These are phyloP conservation scores for Phaseolus coccineus DNA, from an alignment of 331 rosid species.

Conservation along the genomic window DNA sequence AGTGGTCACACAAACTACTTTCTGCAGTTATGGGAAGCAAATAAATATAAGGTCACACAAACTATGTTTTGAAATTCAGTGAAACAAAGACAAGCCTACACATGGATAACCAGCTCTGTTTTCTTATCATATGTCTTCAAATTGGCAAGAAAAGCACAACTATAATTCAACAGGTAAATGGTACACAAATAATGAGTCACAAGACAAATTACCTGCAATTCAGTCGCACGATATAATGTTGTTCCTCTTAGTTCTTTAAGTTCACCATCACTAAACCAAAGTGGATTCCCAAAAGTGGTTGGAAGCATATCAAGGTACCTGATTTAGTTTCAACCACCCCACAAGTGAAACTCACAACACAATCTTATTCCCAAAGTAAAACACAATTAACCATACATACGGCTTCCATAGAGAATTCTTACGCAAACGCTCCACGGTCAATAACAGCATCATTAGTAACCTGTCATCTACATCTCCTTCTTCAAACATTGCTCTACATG, in stretches of 20 bases:
- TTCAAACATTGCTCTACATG: constrained; percentile 87
- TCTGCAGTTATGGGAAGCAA: constrained; percentile 3
- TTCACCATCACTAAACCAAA: constrained; percentile 87
- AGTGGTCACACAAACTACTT: background rate
- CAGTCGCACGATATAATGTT: constrained; percentile 79
- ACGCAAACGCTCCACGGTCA: constrained; percentile 87
- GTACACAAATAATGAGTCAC: constrained; percentile 27
- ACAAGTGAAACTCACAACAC: constrained; percentile 44
- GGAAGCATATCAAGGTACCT: constrained; percentile 98
- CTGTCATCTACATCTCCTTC: constrained; percentile 98
- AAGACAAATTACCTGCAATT: constrained; percentile 70
- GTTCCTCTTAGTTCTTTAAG: constrained; percentile 89
- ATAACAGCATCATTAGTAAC: constrained; percentile 76
- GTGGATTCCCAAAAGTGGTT: constrained; percentile 78
- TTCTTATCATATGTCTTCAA: constrained; percentile 10
- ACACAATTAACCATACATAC: constrained; percentile 63
- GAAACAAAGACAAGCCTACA: constrained; percentile 17
- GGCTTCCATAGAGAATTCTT: constrained; percentile 92
- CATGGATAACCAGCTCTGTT: background rate
- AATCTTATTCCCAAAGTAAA: constrained; percentile 35
- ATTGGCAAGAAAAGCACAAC: constrained; percentile 5
- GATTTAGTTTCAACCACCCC: constrained; percentile 50
- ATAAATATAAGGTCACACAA: background rate
- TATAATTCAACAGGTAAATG: constrained; percentile 20
- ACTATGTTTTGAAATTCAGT: constrained; percentile 1